phyloP scores from a whole-genome alignment of 2,329 filamentous ascomycete species.

The Fusarium sp. region DNA sequence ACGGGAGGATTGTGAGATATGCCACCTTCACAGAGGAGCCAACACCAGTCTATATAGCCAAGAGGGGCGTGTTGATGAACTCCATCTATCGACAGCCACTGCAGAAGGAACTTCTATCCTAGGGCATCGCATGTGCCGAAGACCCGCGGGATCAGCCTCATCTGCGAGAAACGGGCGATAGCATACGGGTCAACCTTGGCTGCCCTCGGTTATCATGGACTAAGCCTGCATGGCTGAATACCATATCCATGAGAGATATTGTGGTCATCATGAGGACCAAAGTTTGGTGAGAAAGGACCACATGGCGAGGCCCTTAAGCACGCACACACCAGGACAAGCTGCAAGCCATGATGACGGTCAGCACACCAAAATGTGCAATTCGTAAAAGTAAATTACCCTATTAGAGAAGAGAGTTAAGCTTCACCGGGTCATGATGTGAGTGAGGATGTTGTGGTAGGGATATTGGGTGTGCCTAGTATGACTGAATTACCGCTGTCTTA shows the following conservation, averaged over 20 bases:
- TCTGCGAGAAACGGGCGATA: constrained; percentile 15
- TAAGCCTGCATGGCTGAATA: constrained; percentile 9
- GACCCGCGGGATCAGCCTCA: constrained; percentile 26
- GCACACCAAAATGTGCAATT: constrained; percentile 17
- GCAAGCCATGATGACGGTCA: constrained; percentile 34
- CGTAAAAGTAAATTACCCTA: constrained; percentile 16
- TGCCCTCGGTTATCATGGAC: constrained; percentile 7
- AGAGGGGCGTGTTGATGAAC: neutral
- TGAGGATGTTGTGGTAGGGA: constrained; percentile 9
- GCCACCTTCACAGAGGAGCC: constrained; percentile 5
- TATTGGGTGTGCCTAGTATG: constrained; percentile 10
- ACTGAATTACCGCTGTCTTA: constrained; percentile 1
- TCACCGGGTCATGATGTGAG: constrained; percentile 4
- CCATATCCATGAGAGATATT: constrained; percentile 11
- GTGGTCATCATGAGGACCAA: constrained; percentile 14
- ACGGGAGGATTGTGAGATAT: neutral
- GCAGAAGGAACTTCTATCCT: constrained; percentile 4
- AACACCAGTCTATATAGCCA: constrained; percentile 35
- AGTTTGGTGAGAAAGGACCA: constrained; percentile 19
- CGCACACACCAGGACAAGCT: constrained; percentile 27
- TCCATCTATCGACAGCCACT: constrained; percentile 18
- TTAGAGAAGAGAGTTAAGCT: constrained; percentile 2
- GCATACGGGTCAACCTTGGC: constrained; percentile 4
- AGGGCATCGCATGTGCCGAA: constrained; percentile 26
- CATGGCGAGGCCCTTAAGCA: constrained; percentile 28